phyloP scores from a whole-genome alignment of 331 rosid genomes.

The Erythrophleum ivorense region DNA sequence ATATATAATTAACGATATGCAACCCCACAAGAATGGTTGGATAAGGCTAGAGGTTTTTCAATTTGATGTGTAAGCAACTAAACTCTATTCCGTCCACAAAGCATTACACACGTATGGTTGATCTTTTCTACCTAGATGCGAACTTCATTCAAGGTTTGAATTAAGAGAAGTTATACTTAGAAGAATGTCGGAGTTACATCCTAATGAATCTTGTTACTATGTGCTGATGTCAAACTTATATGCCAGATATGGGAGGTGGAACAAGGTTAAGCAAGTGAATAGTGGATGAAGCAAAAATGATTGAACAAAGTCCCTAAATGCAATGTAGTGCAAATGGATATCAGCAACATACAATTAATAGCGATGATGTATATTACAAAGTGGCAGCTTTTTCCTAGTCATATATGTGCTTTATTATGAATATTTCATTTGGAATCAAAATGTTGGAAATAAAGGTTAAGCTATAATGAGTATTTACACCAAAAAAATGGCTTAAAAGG shows the following conservation, averaged over 20 bases:
- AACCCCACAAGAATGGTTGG: slow-evolving; percentile 85
- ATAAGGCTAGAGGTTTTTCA: slow-evolving; percentile 70
- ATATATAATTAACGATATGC: slow-evolving; percentile 59
- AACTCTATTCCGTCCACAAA: too few relatives aligned
- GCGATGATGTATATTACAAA: slow-evolving; percentile 24
- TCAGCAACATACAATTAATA: not conserved
- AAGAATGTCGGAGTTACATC: slow-evolving; percentile 71
- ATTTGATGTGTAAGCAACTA: slow-evolving; percentile 58
- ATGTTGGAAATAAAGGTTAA: not conserved
- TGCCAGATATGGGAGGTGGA: slow-evolving; percentile 90
- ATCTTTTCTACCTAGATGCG: slow-evolving; percentile 90
- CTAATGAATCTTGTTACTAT: slow-evolving; percentile 69
- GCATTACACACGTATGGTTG: slow-evolving; percentile 82
- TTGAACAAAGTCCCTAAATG: slow-evolving; percentile 68
- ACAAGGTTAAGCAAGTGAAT: slow-evolving; percentile 71
- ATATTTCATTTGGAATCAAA: not conserved
- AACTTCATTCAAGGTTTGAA: slow-evolving; percentile 81
- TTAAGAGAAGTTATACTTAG: slow-evolving; percentile 65
- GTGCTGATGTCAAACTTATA: slow-evolving; percentile 77
- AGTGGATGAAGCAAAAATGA: slow-evolving; percentile 70
- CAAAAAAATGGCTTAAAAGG: not conserved
- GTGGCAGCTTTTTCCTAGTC: slow-evolving; percentile 46
- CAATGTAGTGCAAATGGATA: slow-evolving; percentile 66
- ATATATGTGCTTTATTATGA: not conserved
- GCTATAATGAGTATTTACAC: not conserved